Evolutionary conservation across 768 basidiomycete genomes (phyloP).

Genomic region (Tulasnella sp.): DNA sequence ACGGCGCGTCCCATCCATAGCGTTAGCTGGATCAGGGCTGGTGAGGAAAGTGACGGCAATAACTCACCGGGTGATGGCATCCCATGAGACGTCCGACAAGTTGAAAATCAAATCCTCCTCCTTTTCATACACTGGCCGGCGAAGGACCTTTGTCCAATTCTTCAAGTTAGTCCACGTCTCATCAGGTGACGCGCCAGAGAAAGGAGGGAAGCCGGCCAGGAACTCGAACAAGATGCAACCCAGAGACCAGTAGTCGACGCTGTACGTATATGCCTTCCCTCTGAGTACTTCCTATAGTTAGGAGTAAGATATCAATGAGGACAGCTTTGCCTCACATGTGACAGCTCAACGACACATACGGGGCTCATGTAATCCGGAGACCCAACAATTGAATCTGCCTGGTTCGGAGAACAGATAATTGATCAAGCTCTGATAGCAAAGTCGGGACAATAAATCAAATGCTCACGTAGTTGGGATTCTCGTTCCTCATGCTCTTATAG

Average conservation of each 20-base stretch:
- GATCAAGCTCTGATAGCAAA: neutral
- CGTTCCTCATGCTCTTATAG: slow-evolving; percentile 82
- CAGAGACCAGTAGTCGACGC: slow-evolving; percentile 96
- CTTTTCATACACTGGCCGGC: slow-evolving; percentile 90
- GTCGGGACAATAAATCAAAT: no score
- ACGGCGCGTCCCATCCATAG: neutral
- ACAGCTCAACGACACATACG: neutral
- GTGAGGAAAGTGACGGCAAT: no score
- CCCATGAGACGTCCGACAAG: slow-evolving; percentile 86
- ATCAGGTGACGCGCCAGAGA: slow-evolving; percentile 88
- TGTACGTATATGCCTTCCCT: slow-evolving; percentile 89
- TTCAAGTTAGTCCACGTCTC: slow-evolving; percentile 99
- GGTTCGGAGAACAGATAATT: neutral
- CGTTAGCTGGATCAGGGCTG: neutral
- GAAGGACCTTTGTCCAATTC: slow-evolving; percentile 88
- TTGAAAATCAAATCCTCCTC: slow-evolving; percentile 97
- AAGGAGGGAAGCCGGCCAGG: slow-evolving; percentile 92
- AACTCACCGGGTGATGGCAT: slow-evolving; percentile 75
- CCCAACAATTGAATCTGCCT: slow-evolving; percentile 92
- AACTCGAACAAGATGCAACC: slow-evolving; percentile 99
- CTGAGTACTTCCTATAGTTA: slow-evolving; percentile 69
- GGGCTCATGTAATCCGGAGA: slow-evolving; percentile 96
- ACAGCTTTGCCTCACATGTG: neutral
- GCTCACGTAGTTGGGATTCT: slow-evolving; percentile 67
- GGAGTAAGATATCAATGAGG: neutral